Base-by-base conservation (phyloP, 2,329 filamentous ascomycete genomes). In the Ophiostoma piceae region DNA sequence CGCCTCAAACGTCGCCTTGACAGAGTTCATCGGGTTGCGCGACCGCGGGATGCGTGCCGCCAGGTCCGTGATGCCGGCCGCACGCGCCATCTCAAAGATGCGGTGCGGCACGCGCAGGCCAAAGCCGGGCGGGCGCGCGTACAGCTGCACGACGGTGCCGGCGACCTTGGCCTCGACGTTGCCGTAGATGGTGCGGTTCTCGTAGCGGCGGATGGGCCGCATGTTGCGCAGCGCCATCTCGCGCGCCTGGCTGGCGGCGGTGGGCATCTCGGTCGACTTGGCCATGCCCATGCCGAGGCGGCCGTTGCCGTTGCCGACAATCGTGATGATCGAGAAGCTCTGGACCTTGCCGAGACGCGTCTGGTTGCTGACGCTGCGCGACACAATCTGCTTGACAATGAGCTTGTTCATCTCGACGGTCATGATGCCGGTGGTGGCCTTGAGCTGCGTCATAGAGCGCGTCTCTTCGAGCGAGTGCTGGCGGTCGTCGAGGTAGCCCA, bases 1-100 rank as follows among this genome's bases (percentile, higher is more conserved):
- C 5, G 94, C 94, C 79, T 94, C 80, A 80, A 91, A 92, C 57
- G 92, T 87, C 16, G 95, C 95, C 83, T 97, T 97, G 81, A 97
- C 91, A 22, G 94, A 92, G 83, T 99, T 99, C 93, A 98, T 97
- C 75, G 93, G 92, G 84, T 97, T 98, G 76, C 94, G 88, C 73
- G 92, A 92, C 65, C 94, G 90, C 51, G 90, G 89, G 73, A 96
- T 94, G 74, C 87, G 86, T 67, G 92, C 94, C 19, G 93, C 87
- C 43, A 99, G 86, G 79, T 99, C 95, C 73, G 90, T 85, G 76
- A 99, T 92, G 74, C 95, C 95, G 57, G 88, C 91, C 67, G 89
- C 89, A 73, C 92, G 90, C 77, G 92, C 94, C 84, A 99, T 93
- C 80, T 99, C 94, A 80, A 94, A 98, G 79, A 99, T 94, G 74